A percentile compares a stretch with the other conserved stretches of the same genome.
phyloP scores from a whole-genome alignment of 2,329 filamentous ascomycete genomes.

The Daldinia sp. region DNA sequence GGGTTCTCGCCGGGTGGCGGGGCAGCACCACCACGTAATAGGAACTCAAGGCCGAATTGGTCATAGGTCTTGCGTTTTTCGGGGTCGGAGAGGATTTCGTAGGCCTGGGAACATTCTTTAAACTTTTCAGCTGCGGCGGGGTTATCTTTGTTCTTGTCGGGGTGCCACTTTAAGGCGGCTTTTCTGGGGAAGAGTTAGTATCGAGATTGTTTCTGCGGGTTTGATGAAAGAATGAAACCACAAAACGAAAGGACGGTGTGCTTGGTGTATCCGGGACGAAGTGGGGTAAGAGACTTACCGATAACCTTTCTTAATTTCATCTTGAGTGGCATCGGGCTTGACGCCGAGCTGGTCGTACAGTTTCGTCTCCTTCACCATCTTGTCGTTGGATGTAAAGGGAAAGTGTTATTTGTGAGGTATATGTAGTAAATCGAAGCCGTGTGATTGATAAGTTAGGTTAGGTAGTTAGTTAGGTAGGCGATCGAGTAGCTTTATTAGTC shows the following conservation, averaged over 20 bases:
- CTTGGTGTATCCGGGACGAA: not conserved
- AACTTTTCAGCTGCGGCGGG: conserved; percentile 89
- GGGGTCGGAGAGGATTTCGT: conserved; percentile 96
- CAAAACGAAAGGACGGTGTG: conserved; percentile 1
- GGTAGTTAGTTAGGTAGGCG: not conserved
- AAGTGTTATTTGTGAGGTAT: conserved; percentile 5
- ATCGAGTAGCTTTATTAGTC: not conserved
- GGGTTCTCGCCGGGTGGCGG: conserved; percentile 72
- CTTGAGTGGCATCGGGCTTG: conserved; percentile 81
- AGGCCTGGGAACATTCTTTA: conserved; percentile 97
- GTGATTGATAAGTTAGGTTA: conserved; percentile 2
- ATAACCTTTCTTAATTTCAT: conserved; percentile 98
- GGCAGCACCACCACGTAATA: conserved; percentile 78
- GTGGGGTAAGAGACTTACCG: conserved; percentile 65
- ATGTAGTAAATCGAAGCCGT: conserved; percentile 1
- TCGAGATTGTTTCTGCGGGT: not conserved
- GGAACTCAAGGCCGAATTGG: conserved; percentile 91
- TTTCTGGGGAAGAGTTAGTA: conserved; percentile 63
- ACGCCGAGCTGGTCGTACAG: conserved; percentile 88
- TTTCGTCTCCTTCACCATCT: conserved; percentile 94
- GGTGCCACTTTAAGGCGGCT: conserved; percentile 89
- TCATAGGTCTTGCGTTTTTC: conserved; percentile 98
- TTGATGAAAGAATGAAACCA: not conserved
- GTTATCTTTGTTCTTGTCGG: conserved; percentile 97
- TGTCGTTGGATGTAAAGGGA: conserved; percentile 54